Evolutionary conservation across 345 rosid genomes (phyloP).

Genomic region (Mercurialis annua): DNA sequence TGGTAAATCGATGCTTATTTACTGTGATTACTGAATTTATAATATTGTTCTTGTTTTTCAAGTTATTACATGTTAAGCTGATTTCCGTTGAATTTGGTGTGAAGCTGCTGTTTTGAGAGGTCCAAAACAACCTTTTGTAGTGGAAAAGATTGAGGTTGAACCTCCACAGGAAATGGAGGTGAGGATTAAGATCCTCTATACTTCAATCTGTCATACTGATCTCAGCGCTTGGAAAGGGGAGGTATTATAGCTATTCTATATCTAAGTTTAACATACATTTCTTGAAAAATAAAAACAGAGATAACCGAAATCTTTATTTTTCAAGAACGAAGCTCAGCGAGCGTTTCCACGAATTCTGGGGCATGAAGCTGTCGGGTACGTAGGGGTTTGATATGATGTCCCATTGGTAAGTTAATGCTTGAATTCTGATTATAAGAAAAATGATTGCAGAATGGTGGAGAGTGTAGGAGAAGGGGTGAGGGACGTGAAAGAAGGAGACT

Average conservation of each 20-base stretch:
- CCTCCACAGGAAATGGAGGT: constrained; percentile 67
- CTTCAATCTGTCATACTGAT: constrained; percentile 72
- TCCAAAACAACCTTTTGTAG: constrained; percentile 47
- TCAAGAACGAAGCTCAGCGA: constrained; percentile 53
- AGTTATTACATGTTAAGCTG: too few species aligned
- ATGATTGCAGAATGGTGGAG: constrained; percentile 46
- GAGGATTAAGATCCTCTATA: constrained; percentile 50
- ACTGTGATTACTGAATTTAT: too few species aligned
- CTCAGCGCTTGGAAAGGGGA: constrained; percentile 57
- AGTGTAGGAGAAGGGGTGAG: constrained; percentile 62
- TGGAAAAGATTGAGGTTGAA: constrained; percentile 56
- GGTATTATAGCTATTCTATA: constrained; percentile 29
- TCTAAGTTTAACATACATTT: not conserved
- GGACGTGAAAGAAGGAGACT: constrained; percentile 57
- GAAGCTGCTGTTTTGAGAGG: constrained; percentile 64
- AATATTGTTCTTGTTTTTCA: too few species aligned
- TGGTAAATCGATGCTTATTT: constrained; percentile 18
- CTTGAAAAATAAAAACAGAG: too few species aligned
- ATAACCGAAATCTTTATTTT: too few species aligned
- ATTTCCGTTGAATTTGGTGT: not conserved
- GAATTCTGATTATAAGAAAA: not conserved
- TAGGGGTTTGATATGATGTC: not conserved
- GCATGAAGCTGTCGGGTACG: constrained; percentile 86
- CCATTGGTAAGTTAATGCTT: not conserved
- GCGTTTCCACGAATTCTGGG: constrained; percentile 71